Percentiles rank a stretch among this genome's conserved stretches.
phyloP scores from a whole-genome alignment of 169 alveolate genomes.

The Eimeria tenella region DNA sequence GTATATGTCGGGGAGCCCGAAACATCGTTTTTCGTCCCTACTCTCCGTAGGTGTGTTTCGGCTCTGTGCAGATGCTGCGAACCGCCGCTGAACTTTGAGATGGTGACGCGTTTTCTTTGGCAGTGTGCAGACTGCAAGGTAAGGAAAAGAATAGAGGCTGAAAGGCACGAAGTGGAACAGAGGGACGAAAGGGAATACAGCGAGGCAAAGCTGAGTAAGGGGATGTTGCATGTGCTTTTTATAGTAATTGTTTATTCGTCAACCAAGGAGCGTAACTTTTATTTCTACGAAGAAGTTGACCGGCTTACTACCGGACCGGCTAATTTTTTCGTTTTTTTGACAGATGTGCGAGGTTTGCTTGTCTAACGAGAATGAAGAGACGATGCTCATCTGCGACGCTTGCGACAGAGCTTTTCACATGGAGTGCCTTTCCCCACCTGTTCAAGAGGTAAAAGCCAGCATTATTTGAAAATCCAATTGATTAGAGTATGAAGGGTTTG shows the following conservation, averaged over 20 bases:
- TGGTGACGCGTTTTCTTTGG: constrained; percentile 82
- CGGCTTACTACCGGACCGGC: too few species aligned
- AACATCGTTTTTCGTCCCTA: too few species aligned
- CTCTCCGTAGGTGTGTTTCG: background rate
- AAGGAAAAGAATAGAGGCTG: too few species aligned
- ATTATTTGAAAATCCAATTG: too few species aligned
- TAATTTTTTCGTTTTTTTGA: constrained; percentile 45
- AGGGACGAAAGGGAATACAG: too few species aligned
- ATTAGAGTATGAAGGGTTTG: background rate
- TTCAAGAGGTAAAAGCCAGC: constrained; percentile 31
- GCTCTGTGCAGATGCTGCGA: constrained; percentile 81
- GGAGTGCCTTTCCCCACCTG: constrained; percentile 81
- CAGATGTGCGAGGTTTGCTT: constrained; percentile 76
- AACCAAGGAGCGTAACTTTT: too few species aligned
- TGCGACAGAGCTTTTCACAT: constrained; percentile 85
- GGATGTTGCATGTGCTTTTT: too few species aligned
- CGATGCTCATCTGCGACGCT: constrained; percentile 84
- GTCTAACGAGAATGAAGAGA: constrained; percentile 76
- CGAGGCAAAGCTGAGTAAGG: too few species aligned
- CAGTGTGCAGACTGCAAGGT: constrained; percentile 84
- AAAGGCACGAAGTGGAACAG: too few species aligned
- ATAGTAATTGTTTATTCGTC: too few species aligned
- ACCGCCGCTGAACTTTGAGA: constrained; percentile 82
- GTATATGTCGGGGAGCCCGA: background rate
- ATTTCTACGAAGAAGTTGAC: too few species aligned